These are phyloP conservation scores for Cyclostephanos tholiformis DNA, from an alignment of 108 stramenopile genomes.

Conservation along the genomic window DNA sequence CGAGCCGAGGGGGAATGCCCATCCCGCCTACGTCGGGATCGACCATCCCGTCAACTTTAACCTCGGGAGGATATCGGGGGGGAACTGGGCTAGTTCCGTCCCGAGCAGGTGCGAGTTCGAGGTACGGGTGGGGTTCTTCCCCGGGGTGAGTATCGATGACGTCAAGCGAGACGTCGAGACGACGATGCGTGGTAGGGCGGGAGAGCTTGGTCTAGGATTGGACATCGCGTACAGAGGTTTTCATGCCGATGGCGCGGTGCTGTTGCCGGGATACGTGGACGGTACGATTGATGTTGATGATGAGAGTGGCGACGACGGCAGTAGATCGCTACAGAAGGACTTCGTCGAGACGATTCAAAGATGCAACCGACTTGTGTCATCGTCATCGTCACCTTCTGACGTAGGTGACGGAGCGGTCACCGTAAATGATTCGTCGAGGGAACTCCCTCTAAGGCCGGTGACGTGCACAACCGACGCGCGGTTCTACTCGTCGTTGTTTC, in stretches of 20 bases:
- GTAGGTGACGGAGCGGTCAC: not conserved
- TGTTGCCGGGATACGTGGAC: constrained; percentile 25
- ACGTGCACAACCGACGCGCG: constrained; percentile 28
- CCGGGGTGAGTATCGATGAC: constrained; percentile 18
- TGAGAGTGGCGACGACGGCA: not conserved
- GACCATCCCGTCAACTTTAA: constrained; percentile 38
- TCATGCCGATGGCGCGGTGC: constrained; percentile 29
- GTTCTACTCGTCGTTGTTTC: constrained; percentile 18
- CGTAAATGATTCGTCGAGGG: not conserved
- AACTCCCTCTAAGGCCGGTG: constrained; percentile 14
- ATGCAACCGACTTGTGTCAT: constrained; percentile 13
- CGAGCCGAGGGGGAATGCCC: constrained; percentile 9
- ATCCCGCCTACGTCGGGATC: constrained; percentile 9
- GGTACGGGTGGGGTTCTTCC: constrained; percentile 32
- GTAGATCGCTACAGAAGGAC: constrained; percentile 19
- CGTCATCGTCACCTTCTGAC: not conserved
- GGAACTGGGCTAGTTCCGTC: constrained; percentile 27
- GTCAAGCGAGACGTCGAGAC: constrained; percentile 29
- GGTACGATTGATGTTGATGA: not conserved
- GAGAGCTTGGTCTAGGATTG: constrained; percentile 21
- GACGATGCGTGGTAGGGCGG: constrained; percentile 7
- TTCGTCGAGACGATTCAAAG: constrained; percentile 21
- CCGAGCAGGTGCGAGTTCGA: constrained; percentile 30
- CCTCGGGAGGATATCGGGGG: constrained; percentile 22
- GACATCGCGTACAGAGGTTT: constrained; percentile 28